Base-by-base conservation (phyloP, 305 asterid species). In the Fraxinus dipetala region DNA sequence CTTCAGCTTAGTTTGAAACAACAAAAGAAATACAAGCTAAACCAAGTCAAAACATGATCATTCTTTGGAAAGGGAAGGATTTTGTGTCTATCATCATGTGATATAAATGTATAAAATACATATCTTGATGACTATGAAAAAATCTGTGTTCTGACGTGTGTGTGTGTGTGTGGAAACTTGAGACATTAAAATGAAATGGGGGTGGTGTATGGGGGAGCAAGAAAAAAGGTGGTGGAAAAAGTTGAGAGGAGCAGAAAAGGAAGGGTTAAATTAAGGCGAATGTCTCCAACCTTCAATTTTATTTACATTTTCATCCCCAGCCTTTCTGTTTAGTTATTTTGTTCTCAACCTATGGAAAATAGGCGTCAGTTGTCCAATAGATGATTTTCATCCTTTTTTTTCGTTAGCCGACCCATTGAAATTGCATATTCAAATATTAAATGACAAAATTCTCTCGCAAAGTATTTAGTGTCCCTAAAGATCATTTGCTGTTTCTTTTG, bases 1-100 rank as follows among this genome's bases (percentile, higher is more conserved):
- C 75, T 84, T 20, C 43, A 14, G 76, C 78, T 77, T 82, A 73
- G n/a, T 34, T 81, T 70, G 51, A 79, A 78, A 84, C 82, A 38
- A 36, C 34, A 1, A 1, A 6, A 81, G 70, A 73, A 43, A 24
- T 6, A 61, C 67, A 78, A 75, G 75, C 83, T 72, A 74, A 83
- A 82, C 65, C 86, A 85, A 79, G 72, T 76, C 82, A 83, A 80
- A 80, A 61, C 87, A 85, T 87, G 84, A 86, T 87, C 86, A 79
- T 83, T 78, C 86, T 76, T 86, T 82, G 78, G 72, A 84, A 87
- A 85, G 83, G 70, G 80, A 67, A 75, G 79, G 77, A 79, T 79
- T 84, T 85, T 82, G 74, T 83, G 76, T 31, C 83, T 70, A 81
- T 80, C 83, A 82, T 82, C 56, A 54, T 51, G 5, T 16, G 61